Evolutionary conservation across 441 rosid genomes (phyloP), one percentile per base, ranked within the genome.

Genomic region (Cnidoscolus chayamansa): DNA sequence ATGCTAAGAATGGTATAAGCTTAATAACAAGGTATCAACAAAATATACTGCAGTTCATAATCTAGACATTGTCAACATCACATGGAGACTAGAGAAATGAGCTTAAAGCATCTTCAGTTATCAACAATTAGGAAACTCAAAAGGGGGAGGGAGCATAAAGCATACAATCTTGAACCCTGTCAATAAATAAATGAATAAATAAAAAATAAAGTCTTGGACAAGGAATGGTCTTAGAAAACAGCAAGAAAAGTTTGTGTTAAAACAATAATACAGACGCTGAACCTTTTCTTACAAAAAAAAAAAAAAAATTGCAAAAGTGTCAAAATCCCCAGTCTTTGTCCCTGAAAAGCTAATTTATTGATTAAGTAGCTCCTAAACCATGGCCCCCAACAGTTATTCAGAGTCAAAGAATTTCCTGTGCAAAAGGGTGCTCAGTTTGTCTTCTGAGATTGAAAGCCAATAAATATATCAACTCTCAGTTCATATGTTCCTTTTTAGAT

Each of bases 31-130:
- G n/a, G 13, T 50, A 67, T 63, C 66, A 71, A 73, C 37, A 74
- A 68, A 66, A 37, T 31, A 50, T 7, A 49, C n/a, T 51, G 58
- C 68, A 76, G 31, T 76, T 77, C 40, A 68, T 62, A 48, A 66
- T 67, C 66, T 66, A 77, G 74, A 66, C 40, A 76, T 59, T 17
- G 58, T 54, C 67, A 80, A 62, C 43, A 72, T 68, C 82, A 76
- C 74, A 68, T 75, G 77, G 74, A 66, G 57, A 35, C 65, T 16
- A 61, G 59, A 70, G 63, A 63, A 78, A 78, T 70, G 77, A 74
- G 35, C 64, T 10, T 60, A 63, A 68, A 77, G 59, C 73, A 75
- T 66, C 76, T 67, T 73, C 71, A 35, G 65, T n/a, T 9, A 70
- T 67, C 61, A 65, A 71, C 53, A 19, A 77, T 25, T 15, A 59